Evolutionary conservation across 148 eudicot genomes (phyloP), one percentile per base, ranked within the genome.

Genomic region (Vaccinium vitisidaea): DNA sequence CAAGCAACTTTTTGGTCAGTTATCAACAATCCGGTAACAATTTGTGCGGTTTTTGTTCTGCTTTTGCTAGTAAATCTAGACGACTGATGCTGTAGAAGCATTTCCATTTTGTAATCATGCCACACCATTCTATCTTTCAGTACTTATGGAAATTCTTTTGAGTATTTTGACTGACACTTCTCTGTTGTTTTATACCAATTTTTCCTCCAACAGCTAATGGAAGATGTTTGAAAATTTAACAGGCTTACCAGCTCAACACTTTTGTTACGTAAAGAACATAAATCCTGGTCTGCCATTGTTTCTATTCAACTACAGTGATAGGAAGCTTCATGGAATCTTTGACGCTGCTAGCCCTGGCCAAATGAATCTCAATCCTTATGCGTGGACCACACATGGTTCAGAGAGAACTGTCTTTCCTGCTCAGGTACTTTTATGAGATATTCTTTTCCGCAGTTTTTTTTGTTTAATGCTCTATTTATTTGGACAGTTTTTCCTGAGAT

Each of bases 1-100:
- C 25, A 94, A 92, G 82, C 94, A 96, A 86, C 92, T 96, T 11
- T 94, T 96, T 78, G 98, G 98, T 96, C 58, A 84, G 98, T 91
- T 80, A 53, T 79, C 76, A 58, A 36, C 77, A 69, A 30, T 81
- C 48, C 59, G 16, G 39, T 56, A 21, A 36, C 53, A 75, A 19
- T 25, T 27, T 15, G 18, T 63, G 54, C 14, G 0, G 46, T 19
- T 73, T 27, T 71, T 59, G 43, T 59, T 80, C 43, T 11, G 54
- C 58, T 14, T 55, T 18, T 84, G 50, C 59, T 84, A 12, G 23
- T 50, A 53, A 27, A 30, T 21, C 58, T 52, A 25, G 19, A 14
- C 54, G 52, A 79, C 32, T 59, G 23, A 63, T 67, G 39, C 58
- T 81, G 23, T 48, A 65, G 48, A 49, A 48, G 56, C 43, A 46